Percentiles rank a stretch among this genome's conserved stretches.
Evolutionary conservation across 495 filamentous ascomycete species (phyloP).

Genomic region (Pseudevernia furfuracea): DNA sequence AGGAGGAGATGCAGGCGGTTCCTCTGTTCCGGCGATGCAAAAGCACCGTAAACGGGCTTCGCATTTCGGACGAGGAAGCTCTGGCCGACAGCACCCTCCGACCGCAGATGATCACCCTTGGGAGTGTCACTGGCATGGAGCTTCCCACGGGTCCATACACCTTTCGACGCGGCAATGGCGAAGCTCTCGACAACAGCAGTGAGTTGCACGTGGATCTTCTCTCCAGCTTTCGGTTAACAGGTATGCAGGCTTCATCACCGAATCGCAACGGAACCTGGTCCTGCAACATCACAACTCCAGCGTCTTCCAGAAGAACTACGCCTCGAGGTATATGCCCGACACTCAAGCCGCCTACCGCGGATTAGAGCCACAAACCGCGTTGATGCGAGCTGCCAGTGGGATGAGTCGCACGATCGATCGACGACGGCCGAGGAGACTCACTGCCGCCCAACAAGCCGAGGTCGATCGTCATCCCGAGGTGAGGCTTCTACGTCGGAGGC

Average conservation of each 20-base stretch:
- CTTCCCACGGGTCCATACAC: slow-evolving; percentile 14
- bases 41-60: slow-evolving; percentile 8
- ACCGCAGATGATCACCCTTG: slow-evolving; percentile 14
- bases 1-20: slow-evolving; percentile 13
- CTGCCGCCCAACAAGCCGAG: too few species aligned
- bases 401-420: slow-evolving; percentile 18
- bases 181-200: slow-evolving; percentile 20
- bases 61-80: slow-evolving; percentile 15
- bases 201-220: slow-evolving; percentile 9
- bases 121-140: slow-evolving; percentile 11
- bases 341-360: slow-evolving; percentile 12
- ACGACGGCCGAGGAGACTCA: slow-evolving; percentile 6
- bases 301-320: slow-evolving; percentile 17
- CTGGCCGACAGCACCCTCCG: slow-evolving; percentile 15
- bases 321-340: slow-evolving; percentile 16
- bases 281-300: slow-evolving; percentile 16
- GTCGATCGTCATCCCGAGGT: too few species aligned
- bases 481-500: too few species aligned
- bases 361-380: slow-evolving; percentile 14
- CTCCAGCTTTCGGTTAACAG: slow-evolving; percentile 4
- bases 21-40: slow-evolving; percentile 11
- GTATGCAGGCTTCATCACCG: slow-evolving; percentile 11
- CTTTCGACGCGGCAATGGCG: slow-evolving; percentile 1
- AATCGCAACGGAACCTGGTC: slow-evolving; percentile 8
- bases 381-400: slow-evolving; percentile 12